Percentiles rank a stretch among this genome's conserved stretches.
phyloP scores from a whole-genome alignment of 2,329 filamentous ascomycete genomes.

The Neophaeococcomyces mojaviensis region DNA sequence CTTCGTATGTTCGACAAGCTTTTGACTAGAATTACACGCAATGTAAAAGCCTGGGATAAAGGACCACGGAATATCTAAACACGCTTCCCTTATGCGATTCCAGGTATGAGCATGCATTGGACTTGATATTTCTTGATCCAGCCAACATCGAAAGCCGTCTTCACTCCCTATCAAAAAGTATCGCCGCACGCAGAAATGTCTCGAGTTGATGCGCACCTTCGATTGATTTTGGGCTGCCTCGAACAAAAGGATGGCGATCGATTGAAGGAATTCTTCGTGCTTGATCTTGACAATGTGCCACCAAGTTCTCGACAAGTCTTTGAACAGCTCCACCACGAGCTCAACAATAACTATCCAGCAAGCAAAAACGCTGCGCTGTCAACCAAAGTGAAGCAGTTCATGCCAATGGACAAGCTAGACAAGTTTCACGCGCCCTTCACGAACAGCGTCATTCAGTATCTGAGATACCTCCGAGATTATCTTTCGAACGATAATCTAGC shows the following conservation, averaged over 20 bases:
- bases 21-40: too few relatives aligned
- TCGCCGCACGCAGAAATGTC: neutral
- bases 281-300: constrained; percentile 19
- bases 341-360: constrained; percentile 17
- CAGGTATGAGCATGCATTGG: too few relatives aligned
- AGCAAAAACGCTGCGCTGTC: constrained; percentile 16
- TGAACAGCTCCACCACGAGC: constrained; percentile 18
- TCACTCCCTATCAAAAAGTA: too few relatives aligned
- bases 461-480: constrained; percentile 23
- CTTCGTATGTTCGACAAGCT: too few relatives aligned
- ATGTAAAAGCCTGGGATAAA: too few relatives aligned
- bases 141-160: too few relatives aligned
- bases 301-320: constrained; percentile 19
- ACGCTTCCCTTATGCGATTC: too few relatives aligned
- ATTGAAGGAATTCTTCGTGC: constrained; percentile 20
- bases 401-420: constrained; percentile 19
- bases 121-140: too few relatives aligned
- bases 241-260: constrained; percentile 17
- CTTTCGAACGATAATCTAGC: constrained; percentile 16
- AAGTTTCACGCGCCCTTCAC: constrained; percentile 19
- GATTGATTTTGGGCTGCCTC: constrained; percentile 17
- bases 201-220: constrained; percentile 17
- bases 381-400: constrained; percentile 14
- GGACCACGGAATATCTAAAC: too few relatives aligned
- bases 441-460: constrained; percentile 21